These are phyloP conservation scores for Aspergillus sp. DNA, from an alignment of 2,329 filamentous ascomycete species.

Conservation along the genomic window DNA sequence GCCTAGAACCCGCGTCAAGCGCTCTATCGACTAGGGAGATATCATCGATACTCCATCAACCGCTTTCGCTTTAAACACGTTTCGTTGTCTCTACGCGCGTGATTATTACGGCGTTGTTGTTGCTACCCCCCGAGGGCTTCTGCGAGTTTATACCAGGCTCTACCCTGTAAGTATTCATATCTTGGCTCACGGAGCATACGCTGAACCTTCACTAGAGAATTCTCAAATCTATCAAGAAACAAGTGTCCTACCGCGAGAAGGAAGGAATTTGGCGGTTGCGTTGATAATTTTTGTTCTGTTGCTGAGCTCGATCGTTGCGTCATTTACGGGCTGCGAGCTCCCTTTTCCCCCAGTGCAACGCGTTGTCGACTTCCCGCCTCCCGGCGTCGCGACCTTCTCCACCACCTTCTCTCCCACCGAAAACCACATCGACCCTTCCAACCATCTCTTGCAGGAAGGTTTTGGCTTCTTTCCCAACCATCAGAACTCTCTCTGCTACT, in stretches of 20 bases:
- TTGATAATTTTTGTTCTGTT: slow-evolving; percentile 8
- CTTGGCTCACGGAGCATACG: background rate
- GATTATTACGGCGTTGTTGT: background rate
- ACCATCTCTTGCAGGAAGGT: slow-evolving; percentile 16
- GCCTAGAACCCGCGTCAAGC: slow-evolving; percentile 7
- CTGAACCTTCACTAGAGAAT: slow-evolving; percentile 3
- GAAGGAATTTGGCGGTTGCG: background rate
- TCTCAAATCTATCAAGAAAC: slow-evolving; percentile 1
- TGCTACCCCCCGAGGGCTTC: background rate
- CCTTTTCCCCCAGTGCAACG: slow-evolving; percentile 23
- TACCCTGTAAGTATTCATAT: background rate
- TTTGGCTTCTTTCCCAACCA: slow-evolving; percentile 13
- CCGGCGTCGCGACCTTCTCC: slow-evolving; percentile 29
- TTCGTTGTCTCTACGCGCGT: background rate
- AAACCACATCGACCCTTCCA: slow-evolving; percentile 26
- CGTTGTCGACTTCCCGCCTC: slow-evolving; percentile 30
- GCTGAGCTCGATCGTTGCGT: slow-evolving; percentile 22
- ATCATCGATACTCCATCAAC: background rate
- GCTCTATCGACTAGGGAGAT: slow-evolving; percentile 2
- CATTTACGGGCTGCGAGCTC: slow-evolving; percentile 21
- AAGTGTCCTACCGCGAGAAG: background rate
- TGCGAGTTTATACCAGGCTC: background rate
- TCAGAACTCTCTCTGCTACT: slow-evolving; percentile 8
- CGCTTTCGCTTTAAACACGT: background rate
- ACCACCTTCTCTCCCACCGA: slow-evolving; percentile 27